Evolutionary conservation across 371 early-diverging fungal genomes (phyloP).

Genomic region (Mucor lusitanicus): DNA sequence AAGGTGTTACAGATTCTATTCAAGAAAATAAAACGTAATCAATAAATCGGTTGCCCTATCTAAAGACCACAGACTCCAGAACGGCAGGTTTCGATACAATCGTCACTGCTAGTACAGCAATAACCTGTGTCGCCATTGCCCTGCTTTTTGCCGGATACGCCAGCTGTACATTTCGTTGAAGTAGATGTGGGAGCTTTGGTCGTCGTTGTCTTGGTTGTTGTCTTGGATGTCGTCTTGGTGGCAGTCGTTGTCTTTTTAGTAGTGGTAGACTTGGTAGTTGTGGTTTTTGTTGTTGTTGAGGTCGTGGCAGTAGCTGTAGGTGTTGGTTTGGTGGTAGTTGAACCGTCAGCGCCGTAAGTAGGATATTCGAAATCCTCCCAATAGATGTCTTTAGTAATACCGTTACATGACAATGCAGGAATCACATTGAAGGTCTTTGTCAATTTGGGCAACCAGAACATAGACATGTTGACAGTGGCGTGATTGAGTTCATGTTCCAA

Average conservation of each 20-base stretch:
- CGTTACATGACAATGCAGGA: conserved; percentile 48
- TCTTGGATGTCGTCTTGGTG: neutral
- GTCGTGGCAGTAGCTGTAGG: neutral
- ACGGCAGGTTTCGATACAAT: conserved; percentile 18
- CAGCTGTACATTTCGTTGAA: conserved; percentile 12
- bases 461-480: conserved; percentile 48
- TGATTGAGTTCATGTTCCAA: conserved; percentile 55
- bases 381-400: conserved; percentile 44
- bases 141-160: conserved; percentile 10
- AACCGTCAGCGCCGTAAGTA: neutral
- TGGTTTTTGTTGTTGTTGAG: neutral
- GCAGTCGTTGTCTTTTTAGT: neutral
- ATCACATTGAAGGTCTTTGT: conserved; percentile 44
- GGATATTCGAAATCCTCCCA: conserved; percentile 50
- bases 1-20: too few species aligned
- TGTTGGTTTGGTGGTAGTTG: neutral
- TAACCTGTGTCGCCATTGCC: conserved; percentile 20
- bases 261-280: neutral
- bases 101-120: conserved; percentile 20
- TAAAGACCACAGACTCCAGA: conserved; percentile 10
- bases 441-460: conserved; percentile 49
- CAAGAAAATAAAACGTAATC: too few species aligned
- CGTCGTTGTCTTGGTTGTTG: neutral
- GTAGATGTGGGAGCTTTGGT: neutral
- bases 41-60: too few species aligned